Evolutionary conservation across 1,139 yeast genomes (phyloP).

Genomic region (Saccharomycopsis crataegensis): DNA sequence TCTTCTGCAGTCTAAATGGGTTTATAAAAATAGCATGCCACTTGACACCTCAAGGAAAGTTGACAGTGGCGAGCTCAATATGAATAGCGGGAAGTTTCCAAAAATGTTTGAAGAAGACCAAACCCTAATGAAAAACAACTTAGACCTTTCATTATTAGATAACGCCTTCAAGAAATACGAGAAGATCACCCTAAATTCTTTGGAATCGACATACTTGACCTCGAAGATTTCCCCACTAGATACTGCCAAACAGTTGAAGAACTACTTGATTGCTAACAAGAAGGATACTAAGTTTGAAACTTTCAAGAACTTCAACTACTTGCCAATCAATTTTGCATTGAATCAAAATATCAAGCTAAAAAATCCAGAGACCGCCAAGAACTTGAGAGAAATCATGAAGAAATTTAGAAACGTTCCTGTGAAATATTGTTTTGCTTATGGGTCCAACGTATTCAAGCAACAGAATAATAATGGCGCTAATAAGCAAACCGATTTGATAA

Average conservation of each 20-base stretch:
- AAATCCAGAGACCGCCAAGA: not conserved
- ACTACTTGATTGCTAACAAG: constrained; percentile 7
- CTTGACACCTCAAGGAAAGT: no score
- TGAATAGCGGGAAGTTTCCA: no score
- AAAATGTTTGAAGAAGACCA: no score
- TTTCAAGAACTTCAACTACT: constrained; percentile 17
- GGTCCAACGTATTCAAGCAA: constrained; percentile 89
- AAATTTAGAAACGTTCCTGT: constrained; percentile 14
- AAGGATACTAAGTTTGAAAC: constrained; percentile 2
- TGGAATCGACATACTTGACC: constrained; percentile 24
- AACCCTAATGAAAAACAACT: not conserved
- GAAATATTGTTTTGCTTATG: constrained; percentile 53
- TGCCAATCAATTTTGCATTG: constrained; percentile 18
- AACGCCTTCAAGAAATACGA: constrained; percentile 19
- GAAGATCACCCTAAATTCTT: constrained; percentile 25
- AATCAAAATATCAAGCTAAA: constrained; percentile 17
- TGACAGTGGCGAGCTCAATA: no score
- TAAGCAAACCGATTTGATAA: constrained; percentile 75
- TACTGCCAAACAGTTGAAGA: constrained; percentile 3
- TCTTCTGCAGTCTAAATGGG: no score
- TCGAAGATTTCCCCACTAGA: constrained; percentile 18
- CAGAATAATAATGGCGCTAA: constrained; percentile 31
- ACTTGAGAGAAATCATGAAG: not conserved
- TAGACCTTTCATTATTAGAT: constrained; percentile 17
- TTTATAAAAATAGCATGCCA: no score